Evolutionary conservation across 805 yeast species (phyloP).

Genomic region (Debaryomyces hansenii): DNA sequence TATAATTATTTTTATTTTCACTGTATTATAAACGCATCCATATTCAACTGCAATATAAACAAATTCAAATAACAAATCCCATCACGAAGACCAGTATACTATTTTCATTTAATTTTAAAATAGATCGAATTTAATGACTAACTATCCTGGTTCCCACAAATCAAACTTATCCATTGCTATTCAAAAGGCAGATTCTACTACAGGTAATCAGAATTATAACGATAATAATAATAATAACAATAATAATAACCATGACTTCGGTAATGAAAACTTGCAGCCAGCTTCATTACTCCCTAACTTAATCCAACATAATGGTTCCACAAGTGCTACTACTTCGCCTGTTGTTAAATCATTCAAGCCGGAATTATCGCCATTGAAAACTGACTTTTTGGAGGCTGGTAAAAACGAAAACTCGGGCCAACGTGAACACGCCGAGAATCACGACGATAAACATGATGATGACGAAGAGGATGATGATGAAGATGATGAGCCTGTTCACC

Average conservation of each 20-base stretch:
- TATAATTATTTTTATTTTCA: neutral
- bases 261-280: slow-evolving; percentile 11
- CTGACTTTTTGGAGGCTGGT: slow-evolving; percentile 26
- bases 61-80: neutral
- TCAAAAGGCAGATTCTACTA: slow-evolving; percentile 37
- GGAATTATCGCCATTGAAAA: slow-evolving; percentile 35
- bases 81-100: neutral
- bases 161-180: slow-evolving; percentile 47
- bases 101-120: neutral
- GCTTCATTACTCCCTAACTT: slow-evolving; percentile 21
- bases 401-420: slow-evolving; percentile 6
- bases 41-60: slow-evolving; percentile 1
- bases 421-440: slow-evolving; percentile 4
- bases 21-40: neutral
- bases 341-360: slow-evolving; percentile 37
- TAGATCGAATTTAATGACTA: slow-evolving; percentile 14
- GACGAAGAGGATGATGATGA: slow-evolving; percentile 26
- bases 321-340: slow-evolving; percentile 32
- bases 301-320: slow-evolving; percentile 25
- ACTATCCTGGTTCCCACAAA: slow-evolving; percentile 17
- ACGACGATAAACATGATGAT: slow-evolving; percentile 11
- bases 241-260: neutral
- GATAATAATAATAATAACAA: slow-evolving; percentile 6
- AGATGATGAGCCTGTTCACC: slow-evolving; percentile 27
- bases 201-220: slow-evolving; percentile 13